Evolutionary conservation across 352 stramenopile species (phyloP), one percentile per base, ranked within the genome.

Genomic region (Albugo candida): DNA sequence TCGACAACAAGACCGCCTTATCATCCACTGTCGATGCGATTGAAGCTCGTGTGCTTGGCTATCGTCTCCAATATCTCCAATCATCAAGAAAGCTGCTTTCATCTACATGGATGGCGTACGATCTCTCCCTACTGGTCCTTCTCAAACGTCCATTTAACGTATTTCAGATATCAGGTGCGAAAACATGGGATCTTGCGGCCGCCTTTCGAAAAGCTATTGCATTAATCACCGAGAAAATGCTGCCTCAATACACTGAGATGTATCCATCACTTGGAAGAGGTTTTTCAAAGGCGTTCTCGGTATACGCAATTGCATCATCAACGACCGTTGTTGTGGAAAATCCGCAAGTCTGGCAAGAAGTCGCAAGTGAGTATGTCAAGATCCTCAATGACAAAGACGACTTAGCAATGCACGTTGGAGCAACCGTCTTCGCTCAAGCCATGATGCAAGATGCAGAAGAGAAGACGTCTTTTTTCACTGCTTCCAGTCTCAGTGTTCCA

Each of bases 91-190:
- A 31, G 24, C 24, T 31, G 24, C 24, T 47, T 31, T 31, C 24
- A n/a, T 42, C 47, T 2, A 35, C 36, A 24, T 52, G 47, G 47
- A 45, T 52, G 24, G 47, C 47, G 16, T 52, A 52, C 36, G 47
- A 52, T 36, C 40, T 36, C 36, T 40, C 47, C 14, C 47, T 52
- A 36, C 39, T 52, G 13, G 10, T 52, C 13, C 47, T 42, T n/a
- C 47, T 52, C 18, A n/a, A 35, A n/a, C 18, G 20, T 11, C 35
- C 36, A 31, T 19, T 42, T 31, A 52, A 47, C 24, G 17, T 16
- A 45, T 47, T 52, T 10, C 35, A 46, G 10, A 42, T 34, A 5
- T n/a, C 43, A 20, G 40, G 27, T 45, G 47, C 36, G 16, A 34
- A 34, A 11, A 2, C 17, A 16, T 16, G 12, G 12, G 35, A n/a